These are phyloP conservation scores for Stevia rebaudiana DNA, from an alignment of 140 eudicot genomes.

Conservation along the genomic window DNA sequence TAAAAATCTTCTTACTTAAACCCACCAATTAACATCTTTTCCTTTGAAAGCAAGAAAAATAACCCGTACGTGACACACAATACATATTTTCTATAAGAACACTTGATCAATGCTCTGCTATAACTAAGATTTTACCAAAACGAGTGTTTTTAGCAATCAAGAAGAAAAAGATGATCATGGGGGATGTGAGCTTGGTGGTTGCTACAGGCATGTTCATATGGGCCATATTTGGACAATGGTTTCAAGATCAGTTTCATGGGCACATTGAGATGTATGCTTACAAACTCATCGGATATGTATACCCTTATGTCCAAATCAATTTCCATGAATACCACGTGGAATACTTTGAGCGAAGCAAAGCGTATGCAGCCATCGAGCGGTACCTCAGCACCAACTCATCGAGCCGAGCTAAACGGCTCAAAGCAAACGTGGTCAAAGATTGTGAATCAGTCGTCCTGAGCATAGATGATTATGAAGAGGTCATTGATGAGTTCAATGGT, in stretches of 20 bases:
- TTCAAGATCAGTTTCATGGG: background rate
- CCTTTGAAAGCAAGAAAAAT: background rate
- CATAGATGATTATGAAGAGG: slow-evolving; percentile 52
- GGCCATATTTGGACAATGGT: background rate
- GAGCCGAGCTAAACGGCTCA: slow-evolving; percentile 34
- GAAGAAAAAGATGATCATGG: background rate
- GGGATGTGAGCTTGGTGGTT: background rate
- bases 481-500: slow-evolving; percentile 43
- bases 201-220: background rate
- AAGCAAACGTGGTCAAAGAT: slow-evolving; percentile 38
- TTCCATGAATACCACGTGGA: background rate
- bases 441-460: slow-evolving; percentile 25
- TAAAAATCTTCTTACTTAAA: background rate
- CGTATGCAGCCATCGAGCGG: slow-evolving; percentile 5
- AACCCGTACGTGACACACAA: no score
- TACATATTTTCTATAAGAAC: no score
- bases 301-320: background rate
- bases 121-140: no score
- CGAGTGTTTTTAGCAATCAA: no score
- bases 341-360: background rate
- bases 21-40: background rate
- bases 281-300: background rate
- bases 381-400: slow-evolving; percentile 40
- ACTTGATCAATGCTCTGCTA: no score
- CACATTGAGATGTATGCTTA: background rate